A percentile compares a stretch with the other conserved stretches of the same genome.
These are phyloP conservation scores for Candolleomyces efflorescens DNA, from an alignment of 768 basidiomycete genomes.

Conservation along the genomic window DNA sequence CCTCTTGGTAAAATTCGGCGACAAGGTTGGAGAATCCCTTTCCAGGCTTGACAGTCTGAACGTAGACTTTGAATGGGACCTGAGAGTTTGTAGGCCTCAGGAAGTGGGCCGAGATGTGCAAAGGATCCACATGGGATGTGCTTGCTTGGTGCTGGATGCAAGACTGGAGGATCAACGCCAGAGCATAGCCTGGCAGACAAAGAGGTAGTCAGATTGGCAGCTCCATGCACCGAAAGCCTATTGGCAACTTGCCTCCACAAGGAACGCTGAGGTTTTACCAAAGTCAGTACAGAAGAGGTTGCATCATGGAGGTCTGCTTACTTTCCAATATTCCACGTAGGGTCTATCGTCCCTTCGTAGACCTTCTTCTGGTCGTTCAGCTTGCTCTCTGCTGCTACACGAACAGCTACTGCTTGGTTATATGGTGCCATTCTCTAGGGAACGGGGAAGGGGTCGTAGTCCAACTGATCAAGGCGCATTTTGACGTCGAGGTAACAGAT, in stretches of 20 bases:
- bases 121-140: constrained; percentile 48
- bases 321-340: constrained; percentile 9
- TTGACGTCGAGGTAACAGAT: too few species aligned
- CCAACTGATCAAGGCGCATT: too few species aligned
- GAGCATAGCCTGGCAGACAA: constrained; percentile 45
- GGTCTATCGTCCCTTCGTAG: constrained; percentile 7
- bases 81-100: constrained; percentile 38
- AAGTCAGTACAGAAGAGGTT: background rate
- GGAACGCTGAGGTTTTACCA: constrained; percentile 2
- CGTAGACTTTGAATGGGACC: constrained; percentile 39
- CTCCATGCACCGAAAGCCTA: background rate
- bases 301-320: background rate
- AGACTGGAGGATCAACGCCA: constrained; percentile 52
- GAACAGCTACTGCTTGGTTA: constrained; percentile 3
- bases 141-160: constrained; percentile 46
- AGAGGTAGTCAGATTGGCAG: background rate
- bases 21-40: constrained; percentile 52
- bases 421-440: constrained; percentile 3
- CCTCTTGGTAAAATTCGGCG: constrained; percentile 58
- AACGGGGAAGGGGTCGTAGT: background rate
- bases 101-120: constrained; percentile 60
- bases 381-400: background rate
- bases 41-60: constrained; percentile 46
- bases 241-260: constrained; percentile 3
- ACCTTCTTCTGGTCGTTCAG: background rate